Conservation (phyloP, 164 flowering plant species). For the Umbellularia californica region DNA sequence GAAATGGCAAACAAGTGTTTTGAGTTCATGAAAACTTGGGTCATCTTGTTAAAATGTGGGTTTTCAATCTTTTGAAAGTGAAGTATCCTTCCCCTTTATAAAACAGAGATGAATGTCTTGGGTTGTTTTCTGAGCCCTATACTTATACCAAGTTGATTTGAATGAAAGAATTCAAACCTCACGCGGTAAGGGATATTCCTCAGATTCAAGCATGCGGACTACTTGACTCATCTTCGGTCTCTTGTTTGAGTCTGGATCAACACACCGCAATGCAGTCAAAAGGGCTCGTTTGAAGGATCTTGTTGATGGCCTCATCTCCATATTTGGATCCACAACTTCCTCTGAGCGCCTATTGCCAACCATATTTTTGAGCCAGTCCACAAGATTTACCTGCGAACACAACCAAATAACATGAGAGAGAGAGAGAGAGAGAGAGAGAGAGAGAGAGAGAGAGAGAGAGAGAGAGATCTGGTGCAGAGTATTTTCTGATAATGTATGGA, state of each 20-base stretch:
- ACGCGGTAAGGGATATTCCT: constrained; percentile 66
- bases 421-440: no score
- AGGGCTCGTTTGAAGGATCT: constrained; percentile 72
- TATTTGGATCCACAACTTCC: constrained; percentile 76
- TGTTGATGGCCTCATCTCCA: constrained; percentile 63
- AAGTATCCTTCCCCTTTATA: neutral
- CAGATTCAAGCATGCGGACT: constrained; percentile 83
- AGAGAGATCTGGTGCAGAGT: no score
- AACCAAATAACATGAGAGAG: neutral
- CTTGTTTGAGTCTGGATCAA: constrained; percentile 69
- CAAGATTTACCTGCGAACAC: constrained; percentile 60
- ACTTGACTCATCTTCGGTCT: constrained; percentile 86
- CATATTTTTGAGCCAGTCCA: constrained; percentile 88
- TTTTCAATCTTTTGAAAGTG: no score
- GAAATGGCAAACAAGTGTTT: no score
- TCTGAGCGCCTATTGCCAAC: constrained; percentile 73
- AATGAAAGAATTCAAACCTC: constrained; percentile 41
- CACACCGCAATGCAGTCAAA: constrained; percentile 75
- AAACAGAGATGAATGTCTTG: neutral
- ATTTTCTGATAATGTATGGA: no score
- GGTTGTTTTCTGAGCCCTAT: neutral
- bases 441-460: no score
- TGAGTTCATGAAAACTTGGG: no score
- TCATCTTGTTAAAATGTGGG: no score
- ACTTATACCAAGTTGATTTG: neutral